Evolutionary conservation across 495 filamentous ascomycete species (phyloP).

Genomic region (Penicillium pancosmium): DNA sequence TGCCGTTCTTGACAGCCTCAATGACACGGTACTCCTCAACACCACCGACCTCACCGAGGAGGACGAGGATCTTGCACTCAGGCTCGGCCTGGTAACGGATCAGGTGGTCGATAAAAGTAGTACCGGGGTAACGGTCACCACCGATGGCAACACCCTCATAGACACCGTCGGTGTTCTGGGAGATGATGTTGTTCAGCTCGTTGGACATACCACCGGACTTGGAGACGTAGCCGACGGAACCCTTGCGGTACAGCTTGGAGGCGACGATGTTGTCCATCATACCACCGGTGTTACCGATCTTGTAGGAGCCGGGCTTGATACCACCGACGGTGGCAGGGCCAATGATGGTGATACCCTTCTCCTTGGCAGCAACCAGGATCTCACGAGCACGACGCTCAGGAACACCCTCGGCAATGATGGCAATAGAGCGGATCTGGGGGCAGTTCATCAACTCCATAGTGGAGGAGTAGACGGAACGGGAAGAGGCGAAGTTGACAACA

Average conservation of each 20-base stretch:
- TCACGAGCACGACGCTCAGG: constrained; percentile 97
- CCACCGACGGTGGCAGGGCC: constrained; percentile 98
- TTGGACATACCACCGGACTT: constrained; percentile 99
- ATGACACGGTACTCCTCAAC: constrained; percentile 99
- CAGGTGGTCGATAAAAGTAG: constrained; percentile 98
- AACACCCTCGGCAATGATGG: constrained; percentile 99
- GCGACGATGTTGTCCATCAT: constrained; percentile 99
- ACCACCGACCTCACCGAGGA: constrained; percentile 98
- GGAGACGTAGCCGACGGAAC: constrained; percentile 98
- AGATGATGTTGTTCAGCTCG: constrained; percentile 99
- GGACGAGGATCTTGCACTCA: constrained; percentile 92
- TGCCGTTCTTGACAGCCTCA: constrained; percentile 91
- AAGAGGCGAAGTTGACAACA: constrained; percentile 99
- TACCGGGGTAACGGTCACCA: constrained; percentile 97
- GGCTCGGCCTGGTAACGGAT: constrained; percentile 94
- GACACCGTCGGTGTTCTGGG: constrained; percentile 93
- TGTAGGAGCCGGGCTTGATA: constrained; percentile 98
- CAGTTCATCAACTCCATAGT: constrained; percentile 98
- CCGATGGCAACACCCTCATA: constrained; percentile 99
- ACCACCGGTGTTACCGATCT: constrained; percentile 99
- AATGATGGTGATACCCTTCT: constrained; percentile 99
- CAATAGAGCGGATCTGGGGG: constrained; percentile 96
- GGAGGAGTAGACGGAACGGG: constrained; percentile 94
- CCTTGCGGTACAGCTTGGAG: constrained; percentile 99
- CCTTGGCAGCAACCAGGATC: constrained; percentile 90